Base-by-base conservation (phyloP, 495 filamentous ascomycete genomes). In the Talaromyces thailandensis region DNA sequence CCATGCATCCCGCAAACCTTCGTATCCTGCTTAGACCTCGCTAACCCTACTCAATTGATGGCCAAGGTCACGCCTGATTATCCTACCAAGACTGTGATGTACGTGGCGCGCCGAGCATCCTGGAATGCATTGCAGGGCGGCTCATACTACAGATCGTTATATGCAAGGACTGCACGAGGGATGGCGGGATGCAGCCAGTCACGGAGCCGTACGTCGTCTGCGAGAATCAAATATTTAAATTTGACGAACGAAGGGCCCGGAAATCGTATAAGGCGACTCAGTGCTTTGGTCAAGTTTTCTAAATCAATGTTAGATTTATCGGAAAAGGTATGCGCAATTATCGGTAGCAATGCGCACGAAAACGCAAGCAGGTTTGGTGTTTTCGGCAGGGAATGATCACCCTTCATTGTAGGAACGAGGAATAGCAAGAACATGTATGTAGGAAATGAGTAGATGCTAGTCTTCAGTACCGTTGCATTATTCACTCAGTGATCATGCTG, bases 111-210 rank as follows among this genome's bases (percentile, higher is more conserved):
- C 57, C 57, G 48, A 60, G 57, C 57, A 43, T 60, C 21, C 11
- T 29, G 57, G 57, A 60, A 60, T 60, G 31, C 31, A 45, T 25
- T 45, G n/a, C 18, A 60, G 57, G 57, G 57, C 57, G 56, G 23
- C 28, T 58, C 26, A 31, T 8, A 60, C 18, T 40, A 11, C 16
- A 48, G 31, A 45, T 60, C n/a, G 18, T n/a, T 40, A 26, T 45
- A 32, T 60, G 57, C 31, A 60, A 60, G 57, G 57, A 48, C 23
- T 40, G 57, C 57, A 60, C 57, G 57, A 60, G 57, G 56, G 56
- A 31, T n/a, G 18, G 32, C 35, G 32, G 7, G 1, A n/a, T 56
- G n/a, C 23, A 16, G 16, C 53, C 53, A 31, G 50, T 52, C 53
- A 56, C 28, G 12, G 6, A 53, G 50, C 8, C n/a, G 16, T 45